Evolutionary conservation across 148 eudicot genomes (phyloP).

Genomic region (Persicaria tinctoria): DNA sequence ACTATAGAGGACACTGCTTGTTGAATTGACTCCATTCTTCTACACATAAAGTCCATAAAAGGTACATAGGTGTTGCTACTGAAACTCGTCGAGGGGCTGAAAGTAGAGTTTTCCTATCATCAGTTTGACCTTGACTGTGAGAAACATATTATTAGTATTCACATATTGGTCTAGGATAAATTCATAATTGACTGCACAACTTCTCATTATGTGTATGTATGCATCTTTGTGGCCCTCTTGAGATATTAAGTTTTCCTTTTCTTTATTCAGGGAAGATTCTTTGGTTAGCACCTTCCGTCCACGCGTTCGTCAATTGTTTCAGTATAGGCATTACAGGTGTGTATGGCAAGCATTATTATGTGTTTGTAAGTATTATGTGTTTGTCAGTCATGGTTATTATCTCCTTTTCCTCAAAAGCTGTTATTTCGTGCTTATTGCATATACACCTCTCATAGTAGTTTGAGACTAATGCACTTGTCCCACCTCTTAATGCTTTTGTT

Average conservation of each 20-base stretch:
- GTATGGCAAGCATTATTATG: neutral
- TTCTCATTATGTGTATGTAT: neutral
- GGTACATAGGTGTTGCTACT: neutral
- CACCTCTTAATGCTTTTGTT: neutral
- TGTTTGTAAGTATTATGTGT: neutral
- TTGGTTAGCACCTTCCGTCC: constrained; percentile 81
- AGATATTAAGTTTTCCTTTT: neutral
- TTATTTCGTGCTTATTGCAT: neutral
- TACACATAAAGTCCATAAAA: neutral
- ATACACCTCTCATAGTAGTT: neutral
- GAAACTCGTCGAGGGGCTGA: neutral
- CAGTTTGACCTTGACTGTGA: neutral
- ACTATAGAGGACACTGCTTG: neutral
- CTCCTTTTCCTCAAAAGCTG: neutral
- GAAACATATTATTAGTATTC: neutral
- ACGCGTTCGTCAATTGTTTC: constrained; percentile 84
- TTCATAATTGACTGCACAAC: neutral
- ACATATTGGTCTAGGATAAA: neutral
- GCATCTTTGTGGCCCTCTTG: neutral
- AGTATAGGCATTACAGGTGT: constrained; percentile 95
- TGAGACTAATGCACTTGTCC: neutral
- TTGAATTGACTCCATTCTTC: neutral
- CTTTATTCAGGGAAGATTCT: constrained; percentile 71
- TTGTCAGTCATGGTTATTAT: neutral
- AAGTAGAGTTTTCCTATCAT: neutral